Conservation (phyloP, 352 stramenopile genomes). For the Thalassiosira delicatula region DNA sequence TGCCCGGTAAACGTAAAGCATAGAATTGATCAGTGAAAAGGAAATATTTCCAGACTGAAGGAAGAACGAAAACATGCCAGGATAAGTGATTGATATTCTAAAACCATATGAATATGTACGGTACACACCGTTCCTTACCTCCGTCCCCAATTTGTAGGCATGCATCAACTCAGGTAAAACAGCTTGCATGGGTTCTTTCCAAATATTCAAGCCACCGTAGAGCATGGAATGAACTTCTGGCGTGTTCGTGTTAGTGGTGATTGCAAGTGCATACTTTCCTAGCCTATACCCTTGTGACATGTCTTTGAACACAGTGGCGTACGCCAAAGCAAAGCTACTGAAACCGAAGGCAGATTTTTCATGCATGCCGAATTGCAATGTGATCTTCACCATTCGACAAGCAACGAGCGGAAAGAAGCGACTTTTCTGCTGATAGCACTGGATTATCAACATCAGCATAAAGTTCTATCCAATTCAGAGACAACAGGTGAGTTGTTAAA, state of each 20-base stretch:
- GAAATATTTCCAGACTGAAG: constrained; percentile 9
- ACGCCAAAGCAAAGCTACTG: constrained; percentile 14
- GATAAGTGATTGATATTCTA: background rate
- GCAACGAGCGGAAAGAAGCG: constrained; percentile 20
- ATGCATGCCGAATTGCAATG: constrained; percentile 36
- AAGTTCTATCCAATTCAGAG: no score
- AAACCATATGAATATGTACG: background rate
- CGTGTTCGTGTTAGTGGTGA: constrained; percentile 5
- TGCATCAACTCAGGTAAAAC: background rate
- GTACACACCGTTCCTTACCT: background rate
- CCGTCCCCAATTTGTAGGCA: background rate
- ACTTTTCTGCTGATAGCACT: constrained; percentile 31
- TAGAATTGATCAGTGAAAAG: background rate
- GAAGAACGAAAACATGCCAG: background rate
- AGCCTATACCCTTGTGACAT: constrained; percentile 21
- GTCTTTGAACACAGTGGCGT: constrained; percentile 21
- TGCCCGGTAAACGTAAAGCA: constrained; percentile 27
- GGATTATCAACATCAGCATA: constrained; percentile 33
- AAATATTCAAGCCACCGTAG: constrained; percentile 26
- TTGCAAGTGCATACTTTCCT: constrained; percentile 5
- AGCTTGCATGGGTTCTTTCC: constrained; percentile 41
- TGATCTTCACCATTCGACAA: constrained; percentile 36
- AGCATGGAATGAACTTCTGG: background rate
- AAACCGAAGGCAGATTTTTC: constrained; percentile 43
- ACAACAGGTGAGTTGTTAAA: no score